phyloP scores from a whole-genome alignment of 352 stramenopile genomes.

The Globisporangium barbulae region DNA sequence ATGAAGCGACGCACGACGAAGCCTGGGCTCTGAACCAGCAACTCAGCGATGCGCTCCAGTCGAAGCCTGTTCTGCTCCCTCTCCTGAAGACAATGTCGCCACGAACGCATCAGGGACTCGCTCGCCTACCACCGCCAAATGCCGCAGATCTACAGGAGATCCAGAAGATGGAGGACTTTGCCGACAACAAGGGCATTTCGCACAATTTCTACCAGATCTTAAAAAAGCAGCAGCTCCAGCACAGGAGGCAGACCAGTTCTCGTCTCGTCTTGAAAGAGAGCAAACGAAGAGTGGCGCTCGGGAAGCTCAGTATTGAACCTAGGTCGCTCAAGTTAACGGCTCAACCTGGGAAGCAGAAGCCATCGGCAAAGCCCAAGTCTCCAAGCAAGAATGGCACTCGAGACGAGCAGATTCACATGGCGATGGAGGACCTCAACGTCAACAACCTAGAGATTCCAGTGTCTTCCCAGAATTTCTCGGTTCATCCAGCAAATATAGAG shows the following conservation, averaged over 20 bases:
- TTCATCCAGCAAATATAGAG: neutral
- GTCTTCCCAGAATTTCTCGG: neutral
- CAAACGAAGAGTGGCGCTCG: neutral
- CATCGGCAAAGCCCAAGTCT: neutral
- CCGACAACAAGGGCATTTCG: slow-evolving; percentile 25
- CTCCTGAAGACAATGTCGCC: slow-evolving; percentile 49
- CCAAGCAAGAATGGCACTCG: slow-evolving; percentile 10
- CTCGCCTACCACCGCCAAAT: slow-evolving; percentile 33
- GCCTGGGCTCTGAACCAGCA: neutral
- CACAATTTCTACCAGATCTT: slow-evolving; percentile 33
- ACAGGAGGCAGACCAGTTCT: neutral
- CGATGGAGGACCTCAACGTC: slow-evolving; percentile 26
- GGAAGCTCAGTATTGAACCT: neutral
- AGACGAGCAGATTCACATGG: slow-evolving; percentile 31
- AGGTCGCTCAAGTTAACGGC: neutral
- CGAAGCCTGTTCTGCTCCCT: slow-evolving; percentile 23
- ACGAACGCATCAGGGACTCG: slow-evolving; percentile 37
- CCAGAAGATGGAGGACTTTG: slow-evolving; percentile 37
- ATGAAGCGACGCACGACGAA: no score
- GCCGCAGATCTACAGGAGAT: slow-evolving; percentile 35
- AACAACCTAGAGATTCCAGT: neutral
- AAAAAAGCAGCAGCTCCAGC: slow-evolving; percentile 16
- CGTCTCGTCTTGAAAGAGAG: neutral
- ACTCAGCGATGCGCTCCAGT: neutral
- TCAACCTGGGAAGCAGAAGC: neutral